phyloP scores from a whole-genome alignment of 192 early-diverging fungal species.

The Backusella tarrabulga region DNA sequence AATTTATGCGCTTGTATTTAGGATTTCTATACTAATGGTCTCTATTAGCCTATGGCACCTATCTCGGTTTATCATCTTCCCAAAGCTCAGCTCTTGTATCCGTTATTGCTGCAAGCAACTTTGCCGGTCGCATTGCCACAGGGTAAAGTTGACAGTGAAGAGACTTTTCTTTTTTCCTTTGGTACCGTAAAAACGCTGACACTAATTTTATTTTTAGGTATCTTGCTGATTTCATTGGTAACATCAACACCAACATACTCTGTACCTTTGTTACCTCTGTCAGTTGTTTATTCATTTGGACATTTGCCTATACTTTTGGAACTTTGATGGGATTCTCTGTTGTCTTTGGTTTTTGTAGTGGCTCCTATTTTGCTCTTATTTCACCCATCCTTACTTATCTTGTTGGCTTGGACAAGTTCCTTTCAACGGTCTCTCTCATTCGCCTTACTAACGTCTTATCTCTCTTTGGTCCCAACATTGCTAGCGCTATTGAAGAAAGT shows the following conservation, averaged over 20 bases:
- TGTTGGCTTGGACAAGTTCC: conserved; percentile 23
- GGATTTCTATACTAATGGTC: no score
- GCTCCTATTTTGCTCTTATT: conserved; percentile 29
- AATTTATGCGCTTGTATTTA: no score
- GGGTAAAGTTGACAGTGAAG: background rate
- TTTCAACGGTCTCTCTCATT: conserved; percentile 15
- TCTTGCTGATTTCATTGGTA: conserved; percentile 26
- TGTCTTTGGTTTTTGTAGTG: conserved; percentile 33
- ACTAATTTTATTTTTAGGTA: background rate
- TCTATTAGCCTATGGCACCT: conserved; percentile 17
- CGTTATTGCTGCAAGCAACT: conserved; percentile 18
- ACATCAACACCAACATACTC: conserved; percentile 27
- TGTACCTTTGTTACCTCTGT: conserved; percentile 17
- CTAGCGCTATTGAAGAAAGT: conserved; percentile 29
- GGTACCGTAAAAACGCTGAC: background rate
- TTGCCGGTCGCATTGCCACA: conserved; percentile 23
- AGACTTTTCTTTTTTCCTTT: background rate
- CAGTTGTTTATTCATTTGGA: conserved; percentile 27
- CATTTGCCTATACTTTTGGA: conserved; percentile 25
- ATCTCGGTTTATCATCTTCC: conserved; percentile 16
- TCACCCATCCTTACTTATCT: conserved; percentile 19
- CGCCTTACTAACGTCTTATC: conserved; percentile 18
- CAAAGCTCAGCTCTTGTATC: conserved; percentile 25
- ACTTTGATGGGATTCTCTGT: conserved; percentile 28
- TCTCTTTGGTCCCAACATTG: conserved; percentile 33